Conservation (phyloP, 768 basidiomycete species). For the Panellus pusillus region DNA sequence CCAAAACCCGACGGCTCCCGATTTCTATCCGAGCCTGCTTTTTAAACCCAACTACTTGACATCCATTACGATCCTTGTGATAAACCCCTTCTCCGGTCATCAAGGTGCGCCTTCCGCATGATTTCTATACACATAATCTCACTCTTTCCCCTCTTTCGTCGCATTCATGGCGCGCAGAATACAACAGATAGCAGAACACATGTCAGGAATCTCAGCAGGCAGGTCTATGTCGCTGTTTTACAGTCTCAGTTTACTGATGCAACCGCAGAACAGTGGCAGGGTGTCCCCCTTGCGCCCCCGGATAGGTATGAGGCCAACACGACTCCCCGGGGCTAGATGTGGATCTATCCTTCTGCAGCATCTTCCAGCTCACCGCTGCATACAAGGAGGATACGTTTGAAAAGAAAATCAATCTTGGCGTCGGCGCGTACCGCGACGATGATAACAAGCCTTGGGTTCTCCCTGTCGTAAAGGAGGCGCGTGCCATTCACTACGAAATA, state of each 20-base stretch:
- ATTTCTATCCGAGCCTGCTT: not conserved
- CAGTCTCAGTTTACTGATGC: not conserved
- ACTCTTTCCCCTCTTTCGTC: slow-evolving; percentile 17
- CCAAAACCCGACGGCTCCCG: not conserved
- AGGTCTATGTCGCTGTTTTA: slow-evolving; percentile 9
- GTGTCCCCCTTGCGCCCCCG: slow-evolving; percentile 80
- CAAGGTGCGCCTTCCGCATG: too few species aligned
- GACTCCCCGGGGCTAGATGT: not conserved
- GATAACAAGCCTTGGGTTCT: slow-evolving; percentile 89
- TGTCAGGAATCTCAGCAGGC: slow-evolving; percentile 29
- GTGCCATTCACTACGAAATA: not conserved
- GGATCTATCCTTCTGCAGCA: slow-evolving; percentile 45
- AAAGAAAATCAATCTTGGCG: slow-evolving; percentile 88
- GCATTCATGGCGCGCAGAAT: slow-evolving; percentile 59
- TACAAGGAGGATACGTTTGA: slow-evolving; percentile 79
- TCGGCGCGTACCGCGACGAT: slow-evolving; percentile 91
- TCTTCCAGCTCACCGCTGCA: slow-evolving; percentile 87
- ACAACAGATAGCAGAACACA: slow-evolving; percentile 57
- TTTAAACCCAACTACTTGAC: not conserved
- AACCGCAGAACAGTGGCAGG: slow-evolving; percentile 67
- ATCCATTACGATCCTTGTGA: not conserved
- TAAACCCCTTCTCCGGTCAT: too few species aligned
- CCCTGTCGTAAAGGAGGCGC: slow-evolving; percentile 85
- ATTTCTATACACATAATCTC: slow-evolving; percentile 8
- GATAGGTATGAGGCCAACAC: slow-evolving; percentile 55